Evolutionary conservation across 495 filamentous ascomycete genomes (phyloP).

Genomic region (Chlorociboria aeruginascens): DNA sequence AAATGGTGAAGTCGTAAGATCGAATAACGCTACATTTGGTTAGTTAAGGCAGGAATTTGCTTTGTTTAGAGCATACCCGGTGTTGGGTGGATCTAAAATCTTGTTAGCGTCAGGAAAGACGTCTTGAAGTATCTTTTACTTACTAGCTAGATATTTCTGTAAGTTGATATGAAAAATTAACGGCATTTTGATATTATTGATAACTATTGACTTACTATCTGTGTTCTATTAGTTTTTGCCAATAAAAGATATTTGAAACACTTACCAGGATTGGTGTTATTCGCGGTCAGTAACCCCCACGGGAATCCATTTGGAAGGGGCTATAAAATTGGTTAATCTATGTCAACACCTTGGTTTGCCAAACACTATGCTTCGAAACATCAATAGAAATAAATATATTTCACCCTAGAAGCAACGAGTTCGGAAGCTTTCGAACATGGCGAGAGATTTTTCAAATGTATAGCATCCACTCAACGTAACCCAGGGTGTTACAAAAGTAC

Average conservation of each 20-base stretch:
- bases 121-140: background rate
- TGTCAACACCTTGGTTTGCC: background rate
- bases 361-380: too few species aligned
- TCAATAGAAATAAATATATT: too few species aligned
- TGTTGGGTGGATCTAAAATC: constrained; percentile 24
- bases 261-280: constrained; percentile 31
- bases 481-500: too few species aligned
- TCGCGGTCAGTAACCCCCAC: constrained; percentile 35
- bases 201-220: constrained; percentile 6
- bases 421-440: too few species aligned
- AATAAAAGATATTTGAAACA: background rate
- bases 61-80: constrained; percentile 9
- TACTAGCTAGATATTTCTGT: background rate
- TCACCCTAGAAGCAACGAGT: too few species aligned
- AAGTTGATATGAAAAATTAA: background rate
- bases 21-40: constrained; percentile 22
- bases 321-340: background rate
- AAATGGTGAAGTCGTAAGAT: constrained; percentile 31
- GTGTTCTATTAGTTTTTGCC: background rate
- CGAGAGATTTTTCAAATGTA: too few species aligned
- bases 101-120: background rate
- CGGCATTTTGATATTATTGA: background rate
- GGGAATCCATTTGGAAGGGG: constrained; percentile 30
- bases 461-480: too few species aligned
- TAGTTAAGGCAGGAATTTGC: background rate